These are phyloP conservation scores for Colletotrichum salicis DNA, from an alignment of 2,329 filamentous ascomycete species.

Conservation along the genomic window DNA sequence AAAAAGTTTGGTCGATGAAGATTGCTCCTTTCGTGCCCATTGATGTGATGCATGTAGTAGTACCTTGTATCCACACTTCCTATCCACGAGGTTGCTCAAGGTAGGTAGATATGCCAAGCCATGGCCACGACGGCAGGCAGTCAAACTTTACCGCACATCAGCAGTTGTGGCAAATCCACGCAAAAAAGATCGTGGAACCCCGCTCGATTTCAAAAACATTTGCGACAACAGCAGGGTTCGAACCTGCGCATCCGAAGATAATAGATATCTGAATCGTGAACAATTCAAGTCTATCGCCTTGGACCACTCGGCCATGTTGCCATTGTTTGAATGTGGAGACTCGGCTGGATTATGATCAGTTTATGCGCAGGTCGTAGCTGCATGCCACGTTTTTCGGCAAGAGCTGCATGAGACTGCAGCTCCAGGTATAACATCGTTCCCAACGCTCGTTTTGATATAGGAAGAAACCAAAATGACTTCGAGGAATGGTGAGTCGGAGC, in stretches of 20 bases:
- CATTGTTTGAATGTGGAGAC: not conserved
- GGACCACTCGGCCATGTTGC: not conserved
- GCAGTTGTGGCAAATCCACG: not conserved
- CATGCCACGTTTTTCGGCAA: not conserved
- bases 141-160: not conserved
- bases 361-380: not conserved
- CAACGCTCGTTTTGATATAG: fast-evolving
- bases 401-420: not conserved
- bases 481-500: too few relatives aligned
- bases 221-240: not conserved
- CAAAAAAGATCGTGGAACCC: not conserved
- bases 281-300: not conserved
- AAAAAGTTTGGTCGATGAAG: not conserved
- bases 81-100: not conserved
- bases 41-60: not conserved
- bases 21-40: not conserved
- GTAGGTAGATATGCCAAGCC: not conserved
- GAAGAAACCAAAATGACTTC: too few relatives aligned
- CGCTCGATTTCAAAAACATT: not conserved
- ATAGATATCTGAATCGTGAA: not conserved
- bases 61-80: not conserved
- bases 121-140: not conserved
- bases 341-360: not conserved
- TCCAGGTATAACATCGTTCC: too few relatives aligned
- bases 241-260: not conserved